Evolutionary conservation across 441 rosid species (phyloP), one percentile per base, ranked within the genome.

Genomic region (Brassica balearica): DNA sequence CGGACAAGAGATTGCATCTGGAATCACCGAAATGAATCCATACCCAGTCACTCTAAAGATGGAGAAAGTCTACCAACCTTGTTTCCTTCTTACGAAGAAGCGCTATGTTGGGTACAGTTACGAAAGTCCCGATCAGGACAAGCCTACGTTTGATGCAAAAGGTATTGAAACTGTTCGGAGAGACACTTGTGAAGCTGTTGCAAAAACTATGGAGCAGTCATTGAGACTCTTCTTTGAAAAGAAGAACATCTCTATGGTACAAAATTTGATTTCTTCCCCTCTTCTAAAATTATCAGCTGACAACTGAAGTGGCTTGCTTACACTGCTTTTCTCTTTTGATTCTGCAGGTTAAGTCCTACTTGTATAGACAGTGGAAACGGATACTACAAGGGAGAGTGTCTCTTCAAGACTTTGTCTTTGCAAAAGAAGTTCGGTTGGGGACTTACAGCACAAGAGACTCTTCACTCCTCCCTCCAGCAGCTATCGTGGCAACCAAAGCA

Each of bases 81-180:
- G 97, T 85, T 96, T 96, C 86, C 98, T 96, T 69, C 94, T 96
- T 64, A 92, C 97, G 12, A 96, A 96, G 91, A 96, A 96, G 83
- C 95, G 97, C 3, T 94, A 92, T 80, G 99, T 93, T 48, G 99
- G 99, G 65, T 94, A 94, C 85, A 96, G 97, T 82, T 96, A 90
- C 64, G 99, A 92, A 85, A 90, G 81, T 79, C 85, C 89, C 7
- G 88, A 91, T 82, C 97, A 94, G 87, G 74, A 48, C 9, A 84
- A 89, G 79, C 99, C 98, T 72, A 59, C 78, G 14, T 94, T 91
- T 86, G 99, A 96, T 85, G 99, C 99, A 74, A 96, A 94, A 84
- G 99, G 99, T 63, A 94, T 94, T 34, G 99, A 96, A 86, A 92
- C 99, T 75, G 98, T 96, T 78, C 92, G 99, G 23, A 86, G 99